A percentile compares a stretch with the other conserved stretches of the same genome.
Conservation (phyloP, 331 rosid species). For the Saraca asoca region DNA sequence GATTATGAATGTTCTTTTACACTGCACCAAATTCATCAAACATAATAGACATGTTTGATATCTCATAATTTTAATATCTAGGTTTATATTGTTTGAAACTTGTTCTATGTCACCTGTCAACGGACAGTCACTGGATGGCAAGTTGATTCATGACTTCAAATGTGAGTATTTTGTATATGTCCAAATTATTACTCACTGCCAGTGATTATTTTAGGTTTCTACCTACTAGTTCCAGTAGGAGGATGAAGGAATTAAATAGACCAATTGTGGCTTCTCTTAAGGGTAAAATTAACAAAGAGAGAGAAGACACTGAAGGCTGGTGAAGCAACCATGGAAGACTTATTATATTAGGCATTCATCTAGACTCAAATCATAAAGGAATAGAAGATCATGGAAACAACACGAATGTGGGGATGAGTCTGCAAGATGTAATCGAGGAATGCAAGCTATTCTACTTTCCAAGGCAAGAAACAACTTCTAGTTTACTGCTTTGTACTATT, state of each 20-base stretch:
- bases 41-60: no score
- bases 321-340: constrained; percentile 31
- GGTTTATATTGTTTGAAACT: neutral
- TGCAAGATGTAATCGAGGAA: constrained; percentile 45
- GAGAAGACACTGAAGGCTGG: constrained; percentile 33
- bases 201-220: constrained; percentile 37
- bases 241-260: constrained; percentile 32
- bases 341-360: constrained; percentile 39
- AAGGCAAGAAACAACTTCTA: constrained; percentile 56
- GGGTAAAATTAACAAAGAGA: constrained; percentile 37
- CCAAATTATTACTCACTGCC: neutral
- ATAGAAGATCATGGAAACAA: constrained; percentile 39
- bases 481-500: constrained; percentile 47
- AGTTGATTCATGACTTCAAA: neutral
- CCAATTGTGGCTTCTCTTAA: constrained; percentile 14
- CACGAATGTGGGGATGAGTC: constrained; percentile 38
- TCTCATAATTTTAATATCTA: no score
- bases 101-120: no score
- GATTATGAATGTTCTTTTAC: no score
- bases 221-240: constrained; percentile 38
- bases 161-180: neutral
- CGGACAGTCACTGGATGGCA: neutral
- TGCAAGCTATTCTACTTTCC: no score
- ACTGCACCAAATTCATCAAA: no score
- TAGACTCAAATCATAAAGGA: constrained; percentile 45